A percentile compares a stretch with the other conserved stretches of the same genome.
phyloP scores from a whole-genome alignment of 169 alveolate genomes.

The Besnoitia besnoiti region DNA sequence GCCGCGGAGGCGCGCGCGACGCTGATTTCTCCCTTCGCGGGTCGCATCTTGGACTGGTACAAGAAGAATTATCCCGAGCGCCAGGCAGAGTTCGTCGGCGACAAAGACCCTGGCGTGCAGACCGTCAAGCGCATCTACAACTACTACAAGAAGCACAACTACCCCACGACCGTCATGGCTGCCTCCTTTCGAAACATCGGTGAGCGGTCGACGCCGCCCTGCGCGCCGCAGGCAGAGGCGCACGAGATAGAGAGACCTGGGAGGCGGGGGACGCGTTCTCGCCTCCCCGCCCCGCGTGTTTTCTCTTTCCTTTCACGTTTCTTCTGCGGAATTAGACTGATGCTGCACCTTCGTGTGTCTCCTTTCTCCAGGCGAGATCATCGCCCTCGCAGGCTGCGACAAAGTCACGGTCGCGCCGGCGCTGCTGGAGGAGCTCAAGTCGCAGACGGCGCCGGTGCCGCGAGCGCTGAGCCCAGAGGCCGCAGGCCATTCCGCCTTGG shows the following conservation, averaged over 20 bases:
- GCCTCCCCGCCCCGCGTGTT: neutral
- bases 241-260: neutral
- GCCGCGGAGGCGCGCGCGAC: conserved; percentile 87
- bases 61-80: conserved; percentile 59
- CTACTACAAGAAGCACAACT: conserved; percentile 79
- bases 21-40: conserved; percentile 88
- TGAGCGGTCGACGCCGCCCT: neutral
- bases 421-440: conserved; percentile 77
- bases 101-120: conserved; percentile 86
- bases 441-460: conserved; percentile 33
- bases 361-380: conserved; percentile 75
- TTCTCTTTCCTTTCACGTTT: neutral
- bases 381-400: conserved; percentile 86
- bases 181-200: conserved; percentile 85
- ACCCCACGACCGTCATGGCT: conserved; percentile 86
- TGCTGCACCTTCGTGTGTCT: neutral
- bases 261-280: neutral
- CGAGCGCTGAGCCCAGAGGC: conserved; percentile 40
- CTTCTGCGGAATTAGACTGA: neutral
- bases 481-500: conserved; percentile 52
- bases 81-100: conserved; percentile 54
- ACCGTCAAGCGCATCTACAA: conserved; percentile 78
- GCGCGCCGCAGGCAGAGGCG: neutral
- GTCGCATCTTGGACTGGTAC: conserved; percentile 87
- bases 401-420: conserved; percentile 85